Percentiles rank a stretch among this genome's conserved stretches.
Evolutionary conservation across 1,284 basidiomycete genomes (phyloP).

Genomic region (Ceratobasidium sp.): DNA sequence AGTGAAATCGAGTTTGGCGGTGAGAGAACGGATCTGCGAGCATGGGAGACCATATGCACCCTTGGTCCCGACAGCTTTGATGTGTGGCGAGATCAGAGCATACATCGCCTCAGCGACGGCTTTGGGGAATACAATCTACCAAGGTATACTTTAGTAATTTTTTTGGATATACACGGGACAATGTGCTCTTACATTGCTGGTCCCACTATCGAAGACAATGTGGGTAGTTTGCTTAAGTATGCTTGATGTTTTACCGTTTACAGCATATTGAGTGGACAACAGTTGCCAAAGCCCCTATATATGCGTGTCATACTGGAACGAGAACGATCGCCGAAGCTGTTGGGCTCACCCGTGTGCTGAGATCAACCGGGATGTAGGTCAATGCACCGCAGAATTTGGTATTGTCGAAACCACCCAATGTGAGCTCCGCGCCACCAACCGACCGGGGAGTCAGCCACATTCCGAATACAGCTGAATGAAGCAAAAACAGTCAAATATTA

Average conservation of each 20-base stretch:
- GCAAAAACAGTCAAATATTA: neutral
- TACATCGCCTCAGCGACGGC: conserved; percentile 60
- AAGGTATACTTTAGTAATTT: no score
- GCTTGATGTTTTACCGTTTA: conserved; percentile 66
- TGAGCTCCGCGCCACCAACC: conserved; percentile 66
- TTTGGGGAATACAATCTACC: conserved; percentile 12
- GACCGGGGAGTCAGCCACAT: conserved; percentile 65
- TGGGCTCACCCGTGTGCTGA: conserved; percentile 53
- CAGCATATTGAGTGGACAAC: conserved; percentile 62
- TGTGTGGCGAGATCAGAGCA: conserved; percentile 67
- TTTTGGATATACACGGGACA: conserved; percentile 52
- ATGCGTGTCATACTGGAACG: no score
- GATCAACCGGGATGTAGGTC: conserved; percentile 60
- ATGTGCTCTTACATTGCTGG: conserved; percentile 60
- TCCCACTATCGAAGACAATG: conserved; percentile 70
- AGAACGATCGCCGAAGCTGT: neutral
- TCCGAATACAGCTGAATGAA: conserved; percentile 63
- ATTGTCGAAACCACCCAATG: conserved; percentile 62
- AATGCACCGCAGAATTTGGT: conserved; percentile 57
- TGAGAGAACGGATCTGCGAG: conserved; percentile 61
- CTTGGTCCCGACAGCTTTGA: conserved; percentile 63
- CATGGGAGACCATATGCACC: conserved; percentile 70
- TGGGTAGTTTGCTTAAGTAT: conserved; percentile 59
- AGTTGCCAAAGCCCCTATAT: conserved; percentile 60
- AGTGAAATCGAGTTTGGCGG: conserved; percentile 65